Conservation (phyloP, 1,139 yeast genomes). For the Kodamaea fungicola region DNA sequence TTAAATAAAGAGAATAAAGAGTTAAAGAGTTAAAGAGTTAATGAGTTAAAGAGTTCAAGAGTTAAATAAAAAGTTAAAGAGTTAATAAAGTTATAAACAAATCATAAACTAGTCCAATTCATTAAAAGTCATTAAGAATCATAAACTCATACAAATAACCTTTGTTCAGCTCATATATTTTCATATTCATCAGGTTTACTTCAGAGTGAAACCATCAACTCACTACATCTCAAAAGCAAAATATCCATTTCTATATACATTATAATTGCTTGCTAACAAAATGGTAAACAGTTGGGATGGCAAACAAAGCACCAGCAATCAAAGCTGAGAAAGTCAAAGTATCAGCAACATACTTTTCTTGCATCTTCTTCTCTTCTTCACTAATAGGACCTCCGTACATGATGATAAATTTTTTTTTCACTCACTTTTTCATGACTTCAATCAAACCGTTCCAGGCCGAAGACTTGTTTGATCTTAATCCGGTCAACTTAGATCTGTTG, state of each 20-base stretch:
- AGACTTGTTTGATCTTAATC: conserved; percentile 68
- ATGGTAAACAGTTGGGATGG: conserved; percentile 62
- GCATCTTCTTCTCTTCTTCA: conserved; percentile 75
- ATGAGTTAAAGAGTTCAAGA: no score
- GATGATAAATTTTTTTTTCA: conserved; percentile 2
- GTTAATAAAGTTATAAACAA: no score
- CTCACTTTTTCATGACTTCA: conserved; percentile 56
- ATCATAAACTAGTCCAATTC: no score
- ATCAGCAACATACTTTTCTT: conserved; percentile 64
- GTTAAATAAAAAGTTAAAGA: no score
- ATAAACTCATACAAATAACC: background rate
- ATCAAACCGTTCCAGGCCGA: conserved; percentile 82
- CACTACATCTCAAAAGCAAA: background rate
- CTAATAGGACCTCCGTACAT: conserved; percentile 82
- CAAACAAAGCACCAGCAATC: conserved; percentile 79
- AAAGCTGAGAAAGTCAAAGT: conserved; percentile 67
- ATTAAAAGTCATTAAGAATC: background rate
- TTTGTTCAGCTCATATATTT: background rate
- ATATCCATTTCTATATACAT: conserved; percentile 1
- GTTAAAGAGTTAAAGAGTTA: no score
- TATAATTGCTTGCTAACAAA: conserved; percentile 57
- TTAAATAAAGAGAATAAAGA: no score
- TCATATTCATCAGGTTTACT: background rate
- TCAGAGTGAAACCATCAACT: no score
- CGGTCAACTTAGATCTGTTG: conserved; percentile 79